Conservation (phyloP, 495 filamentous ascomycete genomes). For the Aspergillus biplanus region DNA sequence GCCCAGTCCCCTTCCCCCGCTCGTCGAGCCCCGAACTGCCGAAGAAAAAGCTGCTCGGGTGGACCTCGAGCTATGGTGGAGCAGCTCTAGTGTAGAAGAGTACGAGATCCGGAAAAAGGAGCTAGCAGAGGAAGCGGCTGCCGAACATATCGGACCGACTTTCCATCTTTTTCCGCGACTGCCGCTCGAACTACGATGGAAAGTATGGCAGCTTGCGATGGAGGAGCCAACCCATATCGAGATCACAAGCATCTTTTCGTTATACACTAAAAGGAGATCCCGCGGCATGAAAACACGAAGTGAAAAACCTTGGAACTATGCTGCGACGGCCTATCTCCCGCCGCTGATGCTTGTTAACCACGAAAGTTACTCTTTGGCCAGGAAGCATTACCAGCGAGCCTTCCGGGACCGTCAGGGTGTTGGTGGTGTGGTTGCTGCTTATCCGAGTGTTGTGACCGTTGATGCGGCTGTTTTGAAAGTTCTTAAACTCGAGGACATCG, state of each 20-base stretch:
- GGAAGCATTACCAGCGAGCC: conserved; percentile 3
- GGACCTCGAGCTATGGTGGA: conserved; percentile 5
- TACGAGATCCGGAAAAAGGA: conserved; percentile 11
- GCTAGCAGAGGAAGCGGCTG: background rate
- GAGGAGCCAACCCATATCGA: conserved; percentile 1
- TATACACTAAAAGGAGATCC: background rate
- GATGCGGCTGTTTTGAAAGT: background rate
- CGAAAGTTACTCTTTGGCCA: conserved; percentile 8
- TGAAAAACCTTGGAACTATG: conserved; percentile 3
- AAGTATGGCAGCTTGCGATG: conserved; percentile 4
- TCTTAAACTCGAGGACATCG: background rate
- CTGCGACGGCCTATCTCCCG: conserved; percentile 11
- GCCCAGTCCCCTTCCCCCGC: background rate
- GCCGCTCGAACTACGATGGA: background rate
- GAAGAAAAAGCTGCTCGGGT: background rate
- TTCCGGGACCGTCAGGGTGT: conserved; percentile 1
- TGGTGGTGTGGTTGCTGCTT: conserved; percentile 7
- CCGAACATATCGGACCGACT: background rate
- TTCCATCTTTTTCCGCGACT: conserved; percentile 10
- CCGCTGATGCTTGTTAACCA: conserved; percentile 14
- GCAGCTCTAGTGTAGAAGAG: conserved; percentile 11
- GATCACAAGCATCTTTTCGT: too few relatives aligned
- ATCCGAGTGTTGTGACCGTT: conserved; percentile 11
- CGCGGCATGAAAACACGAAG: background rate
- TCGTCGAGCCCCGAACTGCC: conserved; percentile 3